These are phyloP conservation scores for Prunella vulgaris DNA, from an alignment of 257 asterid species.

Conservation along the genomic window DNA sequence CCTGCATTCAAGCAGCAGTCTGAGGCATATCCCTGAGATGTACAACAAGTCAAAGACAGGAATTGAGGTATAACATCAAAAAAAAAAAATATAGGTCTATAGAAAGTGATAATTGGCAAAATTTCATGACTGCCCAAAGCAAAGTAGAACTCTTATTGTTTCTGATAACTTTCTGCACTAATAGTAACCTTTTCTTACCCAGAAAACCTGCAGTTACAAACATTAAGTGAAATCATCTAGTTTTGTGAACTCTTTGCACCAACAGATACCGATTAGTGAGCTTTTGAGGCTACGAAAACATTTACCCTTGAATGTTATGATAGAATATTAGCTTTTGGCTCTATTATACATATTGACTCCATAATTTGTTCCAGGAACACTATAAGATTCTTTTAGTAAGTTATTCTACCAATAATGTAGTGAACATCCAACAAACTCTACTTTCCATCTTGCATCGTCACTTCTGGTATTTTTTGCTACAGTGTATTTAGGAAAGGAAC, in stretches of 20 bases:
- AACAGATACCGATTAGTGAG: neutral
- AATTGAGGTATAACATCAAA: slow-evolving; percentile 6
- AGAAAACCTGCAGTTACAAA: neutral
- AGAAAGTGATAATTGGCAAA: neutral
- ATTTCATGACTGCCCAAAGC: neutral
- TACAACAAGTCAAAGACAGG: slow-evolving; percentile 14
- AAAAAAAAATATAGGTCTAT: neutral
- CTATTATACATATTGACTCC: neutral
- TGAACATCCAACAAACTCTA: slow-evolving; percentile 1
- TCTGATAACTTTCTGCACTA: neutral
- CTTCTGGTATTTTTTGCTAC: neutral
- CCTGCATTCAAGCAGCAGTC: slow-evolving; percentile 78
- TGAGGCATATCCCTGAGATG: slow-evolving; percentile 77
- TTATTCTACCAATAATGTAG: neutral
- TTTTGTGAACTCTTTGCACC: neutral
- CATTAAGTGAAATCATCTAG: neutral
- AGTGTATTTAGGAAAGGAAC: neutral
- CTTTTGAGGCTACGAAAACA: neutral
- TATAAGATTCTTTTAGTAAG: neutral
- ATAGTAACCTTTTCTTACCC: neutral
- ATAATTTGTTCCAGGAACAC: neutral
- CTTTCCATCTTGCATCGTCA: neutral
- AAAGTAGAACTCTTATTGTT: neutral
- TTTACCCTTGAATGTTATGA: neutral
- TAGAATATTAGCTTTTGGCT: neutral